A percentile compares a stretch with the other conserved stretches of the same genome.
Evolutionary conservation across 2,329 filamentous ascomycete species (phyloP).

Genomic region (Paecilomyces variotii): DNA sequence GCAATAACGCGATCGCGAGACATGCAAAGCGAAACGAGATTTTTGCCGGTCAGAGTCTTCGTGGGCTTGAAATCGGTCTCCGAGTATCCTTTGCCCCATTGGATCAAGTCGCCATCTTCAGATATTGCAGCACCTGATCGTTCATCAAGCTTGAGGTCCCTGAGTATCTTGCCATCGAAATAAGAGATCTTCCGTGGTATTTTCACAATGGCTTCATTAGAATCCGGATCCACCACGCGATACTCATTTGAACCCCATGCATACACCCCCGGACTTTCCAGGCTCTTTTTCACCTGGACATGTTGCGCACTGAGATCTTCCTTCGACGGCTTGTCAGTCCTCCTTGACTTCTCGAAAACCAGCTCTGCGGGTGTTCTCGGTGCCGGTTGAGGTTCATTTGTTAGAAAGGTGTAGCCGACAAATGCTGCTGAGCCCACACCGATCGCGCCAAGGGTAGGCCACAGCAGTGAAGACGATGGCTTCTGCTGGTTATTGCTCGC

Average conservation of each 20-base stretch:
- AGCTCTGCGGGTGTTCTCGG: slow-evolving; percentile 33
- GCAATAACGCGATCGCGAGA: slow-evolving; percentile 79
- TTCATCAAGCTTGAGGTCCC: slow-evolving; percentile 78
- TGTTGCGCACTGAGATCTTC: slow-evolving; percentile 82
- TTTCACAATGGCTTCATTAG: slow-evolving; percentile 69
- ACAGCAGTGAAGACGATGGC: slow-evolving; percentile 18
- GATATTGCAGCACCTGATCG: slow-evolving; percentile 79
- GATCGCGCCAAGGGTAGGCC: slow-evolving; percentile 21
- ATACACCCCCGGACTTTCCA: slow-evolving; percentile 79
- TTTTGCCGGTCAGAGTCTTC: slow-evolving; percentile 70
- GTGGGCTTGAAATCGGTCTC: slow-evolving; percentile 55
- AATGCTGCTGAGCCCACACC: slow-evolving; percentile 24
- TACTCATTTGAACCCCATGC: slow-evolving; percentile 86
- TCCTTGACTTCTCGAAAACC: slow-evolving; percentile 60
- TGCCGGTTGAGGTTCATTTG: slow-evolving; percentile 10
- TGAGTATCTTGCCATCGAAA: slow-evolving; percentile 75
- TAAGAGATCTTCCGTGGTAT: slow-evolving; percentile 67
- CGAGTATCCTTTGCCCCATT: slow-evolving; percentile 80
- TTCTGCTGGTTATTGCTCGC: slow-evolving; percentile 16
- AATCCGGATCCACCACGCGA: slow-evolving; percentile 76
- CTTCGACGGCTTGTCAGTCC: slow-evolving; percentile 46
- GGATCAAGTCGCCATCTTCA: slow-evolving; percentile 78
- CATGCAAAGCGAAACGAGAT: slow-evolving; percentile 66
- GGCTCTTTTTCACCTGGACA: slow-evolving; percentile 75
- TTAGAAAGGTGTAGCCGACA: slow-evolving; percentile 23